phyloP scores from a whole-genome alignment of 148 eudicot genomes.

The Hydrangea macrophylla region DNA sequence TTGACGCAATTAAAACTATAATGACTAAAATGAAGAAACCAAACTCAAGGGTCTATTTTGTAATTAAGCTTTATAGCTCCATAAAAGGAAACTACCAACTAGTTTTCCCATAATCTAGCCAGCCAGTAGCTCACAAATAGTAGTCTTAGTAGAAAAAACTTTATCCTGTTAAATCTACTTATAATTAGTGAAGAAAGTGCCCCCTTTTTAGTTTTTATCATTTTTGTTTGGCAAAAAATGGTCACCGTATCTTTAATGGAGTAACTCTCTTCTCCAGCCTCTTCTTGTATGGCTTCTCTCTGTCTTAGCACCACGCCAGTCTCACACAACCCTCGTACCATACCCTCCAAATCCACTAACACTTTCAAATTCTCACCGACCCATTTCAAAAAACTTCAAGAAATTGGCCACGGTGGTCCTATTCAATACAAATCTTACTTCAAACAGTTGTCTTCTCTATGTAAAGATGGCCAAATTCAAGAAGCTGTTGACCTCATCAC shows the following conservation, averaged over 20 bases:
- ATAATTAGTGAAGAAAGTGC: neutral
- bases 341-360: slow-evolving; percentile 3
- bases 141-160: too few relatives aligned
- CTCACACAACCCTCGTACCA: neutral
- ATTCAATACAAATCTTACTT: slow-evolving; percentile 20
- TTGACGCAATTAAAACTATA: too few relatives aligned
- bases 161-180: too few relatives aligned
- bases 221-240: neutral
- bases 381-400: slow-evolving; percentile 20
- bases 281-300: slow-evolving; percentile 44
- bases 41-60: slow-evolving; percentile 4
- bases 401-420: slow-evolving; percentile 9
- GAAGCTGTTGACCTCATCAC: slow-evolving; percentile 35
- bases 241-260: neutral
- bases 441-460: slow-evolving; percentile 23
- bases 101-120: too few relatives aligned
- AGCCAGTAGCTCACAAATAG: too few relatives aligned
- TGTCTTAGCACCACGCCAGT: slow-evolving; percentile 21
- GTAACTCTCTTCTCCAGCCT: slow-evolving; percentile 16
- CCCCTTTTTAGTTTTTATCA: neutral
- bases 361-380: slow-evolving; percentile 12
- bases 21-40: too few relatives aligned
- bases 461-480: slow-evolving; percentile 32
- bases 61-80: too few relatives aligned
- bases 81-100: too few relatives aligned